These are phyloP conservation scores for Rhododendron ferrugineum DNA, from an alignment of 148 eudicot genomes.

Conservation along the genomic window DNA sequence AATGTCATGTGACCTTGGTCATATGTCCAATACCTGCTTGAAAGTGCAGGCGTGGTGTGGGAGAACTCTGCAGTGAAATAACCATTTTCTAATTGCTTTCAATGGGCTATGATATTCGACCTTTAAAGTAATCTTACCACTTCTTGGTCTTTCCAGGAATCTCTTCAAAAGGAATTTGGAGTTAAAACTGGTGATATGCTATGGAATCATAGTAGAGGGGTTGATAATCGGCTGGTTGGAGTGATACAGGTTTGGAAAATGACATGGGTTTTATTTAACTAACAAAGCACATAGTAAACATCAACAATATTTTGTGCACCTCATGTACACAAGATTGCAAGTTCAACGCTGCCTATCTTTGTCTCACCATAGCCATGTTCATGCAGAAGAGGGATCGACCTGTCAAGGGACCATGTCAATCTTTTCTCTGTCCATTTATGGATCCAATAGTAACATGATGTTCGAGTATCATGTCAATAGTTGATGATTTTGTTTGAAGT, in stretches of 20 bases:
- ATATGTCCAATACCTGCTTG: background rate
- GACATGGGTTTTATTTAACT: background rate
- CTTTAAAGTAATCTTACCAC: slow-evolving; percentile 4
- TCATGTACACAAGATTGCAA: background rate
- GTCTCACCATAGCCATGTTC: background rate
- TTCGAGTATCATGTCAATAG: background rate
- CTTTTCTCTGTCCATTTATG: background rate
- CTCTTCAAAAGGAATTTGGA: slow-evolving; percentile 83
- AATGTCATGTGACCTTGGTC: background rate
- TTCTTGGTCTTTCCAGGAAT: slow-evolving; percentile 47
- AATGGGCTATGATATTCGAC: background rate
- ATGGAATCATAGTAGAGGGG: slow-evolving; percentile 84
- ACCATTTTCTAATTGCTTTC: background rate
- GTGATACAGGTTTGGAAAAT: slow-evolving; percentile 53
- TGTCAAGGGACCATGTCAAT: background rate
- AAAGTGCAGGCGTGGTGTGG: background rate
- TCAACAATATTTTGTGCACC: background rate
- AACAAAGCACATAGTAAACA: background rate
- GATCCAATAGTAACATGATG: background rate
- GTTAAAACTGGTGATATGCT: slow-evolving; percentile 93
- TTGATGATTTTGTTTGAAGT: background rate
- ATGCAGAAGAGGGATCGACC: background rate
- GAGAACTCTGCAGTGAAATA: background rate
- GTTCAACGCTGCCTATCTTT: slow-evolving; percentile 4
- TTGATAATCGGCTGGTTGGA: slow-evolving; percentile 79